Conservation (phyloP, 2,329 filamentous ascomycete species). For the Corynespora cassiicola region DNA sequence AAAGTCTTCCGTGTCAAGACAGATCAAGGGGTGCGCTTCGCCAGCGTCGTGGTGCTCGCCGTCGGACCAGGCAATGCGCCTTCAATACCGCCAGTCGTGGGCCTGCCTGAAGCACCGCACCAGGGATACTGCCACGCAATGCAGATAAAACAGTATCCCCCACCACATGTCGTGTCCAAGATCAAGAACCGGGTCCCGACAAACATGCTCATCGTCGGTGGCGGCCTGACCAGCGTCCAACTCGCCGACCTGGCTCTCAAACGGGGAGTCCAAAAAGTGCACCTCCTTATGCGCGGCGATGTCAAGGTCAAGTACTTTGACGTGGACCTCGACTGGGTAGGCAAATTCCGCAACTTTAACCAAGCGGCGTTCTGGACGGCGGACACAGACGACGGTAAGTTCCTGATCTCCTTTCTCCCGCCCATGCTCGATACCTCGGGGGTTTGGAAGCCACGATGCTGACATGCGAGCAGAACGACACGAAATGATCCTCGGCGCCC, state of each 20-base stretch:
- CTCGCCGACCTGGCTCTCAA: slow-evolving; percentile 71
- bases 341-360: slow-evolving; percentile 79
- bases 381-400: slow-evolving; percentile 66
- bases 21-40: slow-evolving; percentile 60
- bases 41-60: slow-evolving; percentile 71
- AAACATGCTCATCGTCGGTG: slow-evolving; percentile 74
- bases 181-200: slow-evolving; percentile 57
- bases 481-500: slow-evolving; percentile 69
- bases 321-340: slow-evolving; percentile 78
- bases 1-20: slow-evolving; percentile 72
- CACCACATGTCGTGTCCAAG: slow-evolving; percentile 58
- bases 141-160: slow-evolving; percentile 66
- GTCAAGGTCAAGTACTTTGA: slow-evolving; percentile 78
- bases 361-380: slow-evolving; percentile 80
- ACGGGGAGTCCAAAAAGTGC: slow-evolving; percentile 71
- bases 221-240: slow-evolving; percentile 79
- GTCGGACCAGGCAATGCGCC: slow-evolving; percentile 70
- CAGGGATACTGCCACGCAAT: slow-evolving; percentile 69
- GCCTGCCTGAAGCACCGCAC: slow-evolving; percentile 43
- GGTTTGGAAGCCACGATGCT: not conserved
- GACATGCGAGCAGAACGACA: slow-evolving; percentile 59
- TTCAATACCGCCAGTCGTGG: slow-evolving; percentile 54
- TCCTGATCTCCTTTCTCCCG: not conserved
- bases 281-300: slow-evolving; percentile 70
- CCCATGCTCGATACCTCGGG: not conserved